These are phyloP conservation scores for Lecanicillium sp. DNA, from an alignment of 2,329 filamentous ascomycete species.

Conservation along the genomic window DNA sequence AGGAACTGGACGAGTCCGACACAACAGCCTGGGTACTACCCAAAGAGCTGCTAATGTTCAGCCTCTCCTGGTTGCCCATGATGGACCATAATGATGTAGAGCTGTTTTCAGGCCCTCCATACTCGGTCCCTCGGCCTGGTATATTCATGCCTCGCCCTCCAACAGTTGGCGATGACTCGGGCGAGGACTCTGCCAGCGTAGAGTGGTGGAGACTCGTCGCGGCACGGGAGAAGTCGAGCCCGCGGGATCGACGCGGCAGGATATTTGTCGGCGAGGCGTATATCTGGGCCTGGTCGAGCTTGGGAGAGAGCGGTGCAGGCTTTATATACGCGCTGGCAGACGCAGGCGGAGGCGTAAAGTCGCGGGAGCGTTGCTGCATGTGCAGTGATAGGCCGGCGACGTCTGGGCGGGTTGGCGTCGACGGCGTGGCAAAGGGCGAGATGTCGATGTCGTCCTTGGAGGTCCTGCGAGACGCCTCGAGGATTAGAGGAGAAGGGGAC, in stretches of 20 bases:
- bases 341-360: slow-evolving; percentile 26
- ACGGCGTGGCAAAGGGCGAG: slow-evolving; percentile 38
- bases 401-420: slow-evolving; percentile 64
- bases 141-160: slow-evolving; percentile 57
- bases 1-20: slow-evolving; percentile 70
- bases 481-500: slow-evolving; percentile 50
- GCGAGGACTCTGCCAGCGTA: slow-evolving; percentile 82
- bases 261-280: slow-evolving; percentile 86
- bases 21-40: slow-evolving; percentile 68
- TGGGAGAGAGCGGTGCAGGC: slow-evolving; percentile 70
- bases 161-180: slow-evolving; percentile 83
- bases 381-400: slow-evolving; percentile 50
- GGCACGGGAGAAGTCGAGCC: slow-evolving; percentile 86
- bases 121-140: slow-evolving; percentile 44
- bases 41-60: slow-evolving; percentile 66
- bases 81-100: slow-evolving; percentile 66
- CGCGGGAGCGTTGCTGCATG: slow-evolving; percentile 20
- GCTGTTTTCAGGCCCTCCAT: slow-evolving; percentile 51
- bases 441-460: slow-evolving; percentile 63
- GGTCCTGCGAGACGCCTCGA: slow-evolving; percentile 44
- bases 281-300: slow-evolving; percentile 74
- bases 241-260: slow-evolving; percentile 79
- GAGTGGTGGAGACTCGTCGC: slow-evolving; percentile 95
- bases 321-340: slow-evolving; percentile 29
- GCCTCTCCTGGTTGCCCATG: slow-evolving; percentile 61